phyloP scores from a whole-genome alignment of 257 asterid genomes.

The Penstemon eatonii region DNA sequence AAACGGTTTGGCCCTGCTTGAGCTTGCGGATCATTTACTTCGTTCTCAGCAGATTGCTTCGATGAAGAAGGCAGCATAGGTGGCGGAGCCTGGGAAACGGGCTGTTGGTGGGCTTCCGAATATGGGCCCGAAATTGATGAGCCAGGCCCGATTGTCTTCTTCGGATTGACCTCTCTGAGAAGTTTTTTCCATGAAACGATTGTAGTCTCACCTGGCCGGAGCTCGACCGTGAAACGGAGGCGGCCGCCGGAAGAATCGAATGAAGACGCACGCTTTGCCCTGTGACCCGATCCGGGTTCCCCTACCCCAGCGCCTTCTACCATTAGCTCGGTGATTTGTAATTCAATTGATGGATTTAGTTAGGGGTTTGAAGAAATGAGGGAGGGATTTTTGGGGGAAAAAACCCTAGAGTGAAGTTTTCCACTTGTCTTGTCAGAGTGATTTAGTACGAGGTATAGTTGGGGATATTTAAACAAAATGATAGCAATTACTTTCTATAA shows the following conservation, averaged over 20 bases:
- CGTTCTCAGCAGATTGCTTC: conserved; percentile 50
- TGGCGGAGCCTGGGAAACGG: conserved; percentile 21
- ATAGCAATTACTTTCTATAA: no score
- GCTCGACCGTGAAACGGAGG: conserved; percentile 75
- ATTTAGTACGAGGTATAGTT: no score
- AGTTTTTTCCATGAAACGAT: conserved; percentile 98
- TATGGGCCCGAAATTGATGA: conserved; percentile 30
- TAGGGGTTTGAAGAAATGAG: conserved; percentile 1
- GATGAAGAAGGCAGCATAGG: conserved; percentile 36
- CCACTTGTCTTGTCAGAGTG: no score
- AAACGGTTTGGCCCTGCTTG: conserved; percentile 70
- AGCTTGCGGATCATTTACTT: conserved; percentile 46
- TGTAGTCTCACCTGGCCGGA: conserved; percentile 91
- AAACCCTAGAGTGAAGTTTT: conserved; percentile 30
- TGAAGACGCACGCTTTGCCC: conserved; percentile 47
- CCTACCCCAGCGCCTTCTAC: conserved; percentile 39
- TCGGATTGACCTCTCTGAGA: conserved; percentile 57
- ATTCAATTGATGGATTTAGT: conserved; percentile 22
- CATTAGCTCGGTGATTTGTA: conserved; percentile 31
- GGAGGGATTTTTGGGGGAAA: conserved; percentile 10
- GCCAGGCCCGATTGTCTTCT: conserved; percentile 36
- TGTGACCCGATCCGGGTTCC: conserved; percentile 33
- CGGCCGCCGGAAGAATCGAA: conserved; percentile 71
- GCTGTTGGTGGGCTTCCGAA: conserved; percentile 31
- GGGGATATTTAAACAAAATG: no score